Evolutionary conservation across 2,329 filamentous ascomycete species (phyloP), one percentile per base, ranked within the genome.

Genomic region (Ceratocystis albifundus): DNA sequence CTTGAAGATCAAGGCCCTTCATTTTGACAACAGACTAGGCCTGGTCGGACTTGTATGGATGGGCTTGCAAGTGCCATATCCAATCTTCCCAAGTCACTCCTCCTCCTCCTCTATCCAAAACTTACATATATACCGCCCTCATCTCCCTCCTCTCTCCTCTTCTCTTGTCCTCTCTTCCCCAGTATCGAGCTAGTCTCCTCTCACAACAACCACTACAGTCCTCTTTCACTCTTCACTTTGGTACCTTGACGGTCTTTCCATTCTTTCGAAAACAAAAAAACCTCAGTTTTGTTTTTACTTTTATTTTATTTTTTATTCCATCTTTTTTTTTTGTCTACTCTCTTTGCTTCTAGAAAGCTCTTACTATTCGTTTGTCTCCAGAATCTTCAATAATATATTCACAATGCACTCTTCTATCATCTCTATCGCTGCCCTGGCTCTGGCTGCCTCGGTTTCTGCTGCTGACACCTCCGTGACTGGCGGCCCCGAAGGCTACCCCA

Each of bases 101-200:
- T 20, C 20, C 45, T 62, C 22, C 22, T 45, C 10, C 20, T 22
- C 32, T 12, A 2, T 25, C 7, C 25, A 12, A 8, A 15, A 15
- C 17, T 20, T 36, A 22, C 44, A 62, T 66, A 66, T 66, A 66
- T 64, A 66, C 36, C 61, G 32, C 4, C 65, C 7, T 8, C n/a
- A 32, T 64, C 65, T 45, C 48, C 7, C 44, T 32, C 53, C 12
- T 46, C 17, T 45, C 32, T 10, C 8, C 3, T 12, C 15, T 22
- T 12, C 41, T 59, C 53, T 41, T 41, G 1, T 25, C 48, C 32
- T 62, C 20, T 65, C 48, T 62, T 67, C 62, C 28, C n/a, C 66
- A 67, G 62, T 67, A 55, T 62, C 62, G 62, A 67, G 66, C 66
- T 46, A 65, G 62, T 28, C 66, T 67, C 66, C 36, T 48, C 44